Conservation (phyloP, 2,329 filamentous ascomycete genomes). For the Myriangium duriaei region DNA sequence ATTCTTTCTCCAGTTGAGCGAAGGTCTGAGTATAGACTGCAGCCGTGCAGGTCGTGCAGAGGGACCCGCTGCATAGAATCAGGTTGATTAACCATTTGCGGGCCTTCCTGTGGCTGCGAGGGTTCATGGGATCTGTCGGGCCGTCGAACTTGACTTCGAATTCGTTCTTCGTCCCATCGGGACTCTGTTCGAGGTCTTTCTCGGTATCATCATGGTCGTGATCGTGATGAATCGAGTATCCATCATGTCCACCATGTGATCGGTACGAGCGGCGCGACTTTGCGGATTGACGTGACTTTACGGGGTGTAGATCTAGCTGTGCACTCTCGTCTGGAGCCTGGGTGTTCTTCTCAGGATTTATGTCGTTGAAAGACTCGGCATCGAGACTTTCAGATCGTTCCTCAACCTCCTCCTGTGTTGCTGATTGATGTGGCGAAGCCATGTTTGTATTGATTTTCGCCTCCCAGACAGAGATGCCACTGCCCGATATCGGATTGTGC, state of each 20-base stretch:
- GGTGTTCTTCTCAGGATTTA: no score
- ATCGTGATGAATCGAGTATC: slow-evolving; percentile 16
- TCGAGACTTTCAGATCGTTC: background rate
- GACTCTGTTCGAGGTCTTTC: background rate
- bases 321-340: no score
- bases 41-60: slow-evolving; percentile 76
- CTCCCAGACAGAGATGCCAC: no score
- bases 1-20: slow-evolving; percentile 60
- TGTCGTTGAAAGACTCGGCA: background rate
- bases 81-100: slow-evolving; percentile 70
- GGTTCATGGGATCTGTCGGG: slow-evolving; percentile 60
- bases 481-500: no score
- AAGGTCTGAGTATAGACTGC: slow-evolving; percentile 88
- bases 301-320: no score
- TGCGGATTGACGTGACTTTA: slow-evolving; percentile 18
- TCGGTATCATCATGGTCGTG: slow-evolving; percentile 15
- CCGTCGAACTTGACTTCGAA: slow-evolving; percentile 68
- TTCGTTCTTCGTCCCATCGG: slow-evolving; percentile 24
- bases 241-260: slow-evolving; percentile 18
- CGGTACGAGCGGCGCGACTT: slow-evolving; percentile 19
- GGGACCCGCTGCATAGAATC: slow-evolving; percentile 59
- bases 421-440: no score
- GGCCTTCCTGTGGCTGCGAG: slow-evolving; percentile 49
- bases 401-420: slow-evolving; percentile 3
- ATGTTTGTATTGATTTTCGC: no score